phyloP scores from a whole-genome alignment of 2,329 filamentous ascomycete genomes.

The Diplodia seriata region DNA sequence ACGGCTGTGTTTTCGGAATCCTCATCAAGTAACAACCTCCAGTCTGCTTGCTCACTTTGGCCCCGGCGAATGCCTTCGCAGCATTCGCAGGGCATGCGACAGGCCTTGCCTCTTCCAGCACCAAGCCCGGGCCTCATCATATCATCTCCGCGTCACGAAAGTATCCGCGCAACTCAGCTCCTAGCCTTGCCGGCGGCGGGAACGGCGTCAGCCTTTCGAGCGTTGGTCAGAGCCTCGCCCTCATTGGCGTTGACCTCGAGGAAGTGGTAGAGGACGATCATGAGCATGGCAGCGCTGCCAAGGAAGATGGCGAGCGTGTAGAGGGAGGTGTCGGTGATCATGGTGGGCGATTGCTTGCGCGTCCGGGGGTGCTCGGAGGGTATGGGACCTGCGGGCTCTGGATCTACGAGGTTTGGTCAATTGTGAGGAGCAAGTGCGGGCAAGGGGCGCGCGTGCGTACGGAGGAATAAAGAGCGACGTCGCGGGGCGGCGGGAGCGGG shows the following conservation, averaged over 20 bases:
- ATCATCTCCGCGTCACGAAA: not conserved
- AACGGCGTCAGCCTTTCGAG: slow-evolving; percentile 44
- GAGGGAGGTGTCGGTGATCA: slow-evolving; percentile 94
- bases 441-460: not conserved
- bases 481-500: slow-evolving; percentile 4
- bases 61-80: not conserved
- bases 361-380: slow-evolving; percentile 4
- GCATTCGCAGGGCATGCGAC: not conserved
- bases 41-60: not conserved
- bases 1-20: not conserved
- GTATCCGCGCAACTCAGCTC: slow-evolving; percentile 31
- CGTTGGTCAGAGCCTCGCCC: slow-evolving; percentile 43
- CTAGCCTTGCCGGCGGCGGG: slow-evolving; percentile 42
- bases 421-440: not conserved
- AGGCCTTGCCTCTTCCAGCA: not conserved
- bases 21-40: not conserved
- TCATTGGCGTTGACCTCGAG: slow-evolving; percentile 89
- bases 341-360: slow-evolving; percentile 54
- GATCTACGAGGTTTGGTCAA: not conserved
- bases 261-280: slow-evolving; percentile 96
- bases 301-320: slow-evolving; percentile 94
- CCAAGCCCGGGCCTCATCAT: not conserved
- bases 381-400: not conserved
- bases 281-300: slow-evolving; percentile 84
- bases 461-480: not conserved